Evolutionary conservation across 2,329 filamentous ascomycete species (phyloP).

Genomic region (Colletotrichum sp.): DNA sequence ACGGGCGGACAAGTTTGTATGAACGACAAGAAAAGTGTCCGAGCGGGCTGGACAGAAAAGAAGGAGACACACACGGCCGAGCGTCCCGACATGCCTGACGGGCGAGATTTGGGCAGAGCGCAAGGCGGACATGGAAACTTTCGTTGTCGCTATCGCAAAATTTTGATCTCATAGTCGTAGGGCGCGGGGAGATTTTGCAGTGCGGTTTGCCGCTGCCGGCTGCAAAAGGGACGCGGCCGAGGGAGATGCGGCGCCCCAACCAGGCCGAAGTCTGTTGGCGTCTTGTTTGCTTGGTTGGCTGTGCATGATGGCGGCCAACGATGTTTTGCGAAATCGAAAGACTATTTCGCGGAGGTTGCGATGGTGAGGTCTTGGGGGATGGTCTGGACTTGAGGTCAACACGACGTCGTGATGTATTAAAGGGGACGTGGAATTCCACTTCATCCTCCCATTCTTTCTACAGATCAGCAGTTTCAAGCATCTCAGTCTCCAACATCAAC

Average conservation of each 20-base stretch:
- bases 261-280: not conserved
- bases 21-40: not conserved
- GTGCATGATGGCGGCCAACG: not conserved
- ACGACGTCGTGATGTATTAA: not conserved
- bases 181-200: not conserved
- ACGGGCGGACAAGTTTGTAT: not conserved
- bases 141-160: not conserved
- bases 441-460: fast-evolving
- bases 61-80: not conserved
- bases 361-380: not conserved
- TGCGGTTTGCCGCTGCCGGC: not conserved
- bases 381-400: not conserved
- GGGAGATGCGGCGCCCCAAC: no score
- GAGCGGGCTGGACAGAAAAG: not conserved
- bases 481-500: not conserved
- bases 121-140: not conserved
- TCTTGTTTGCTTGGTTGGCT: not conserved
- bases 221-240: not conserved
- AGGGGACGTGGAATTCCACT: not conserved
- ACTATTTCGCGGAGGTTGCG: not conserved
- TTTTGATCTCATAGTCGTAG: not conserved
- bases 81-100: not conserved
- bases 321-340: not conserved
- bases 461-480: not conserved
- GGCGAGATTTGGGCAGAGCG: not conserved